These are phyloP conservation scores for Tuber indicum DNA, from an alignment of 495 filamentous ascomycete species.

Conservation along the genomic window DNA sequence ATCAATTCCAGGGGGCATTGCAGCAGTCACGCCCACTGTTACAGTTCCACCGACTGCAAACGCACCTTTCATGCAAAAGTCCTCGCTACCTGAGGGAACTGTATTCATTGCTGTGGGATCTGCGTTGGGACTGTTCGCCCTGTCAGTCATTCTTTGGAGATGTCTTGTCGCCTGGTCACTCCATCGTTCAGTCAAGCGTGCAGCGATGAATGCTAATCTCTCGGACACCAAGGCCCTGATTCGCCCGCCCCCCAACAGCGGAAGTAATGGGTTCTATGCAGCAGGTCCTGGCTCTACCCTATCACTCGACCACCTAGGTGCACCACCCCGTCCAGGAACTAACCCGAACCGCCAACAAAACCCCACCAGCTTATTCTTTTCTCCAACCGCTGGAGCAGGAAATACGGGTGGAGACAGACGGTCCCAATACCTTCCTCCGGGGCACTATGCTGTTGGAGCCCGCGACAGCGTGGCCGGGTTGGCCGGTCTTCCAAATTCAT, in stretches of 20 bases:
- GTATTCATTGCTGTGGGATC: constrained; percentile 94
- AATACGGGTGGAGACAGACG: constrained; percentile 45
- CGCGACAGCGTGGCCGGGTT: constrained; percentile 49
- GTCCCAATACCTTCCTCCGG: constrained; percentile 75
- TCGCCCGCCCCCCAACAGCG: constrained; percentile 25
- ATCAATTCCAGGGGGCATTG: constrained; percentile 26
- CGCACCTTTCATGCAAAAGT: constrained; percentile 93
- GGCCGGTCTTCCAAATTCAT: constrained; percentile 49
- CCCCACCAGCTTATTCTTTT: constrained; percentile 73
- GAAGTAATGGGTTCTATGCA: constrained; percentile 44
- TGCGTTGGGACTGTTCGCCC: constrained; percentile 70
- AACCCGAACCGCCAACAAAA: constrained; percentile 36
- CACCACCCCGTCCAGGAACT: constrained; percentile 43
- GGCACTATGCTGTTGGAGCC: constrained; percentile 75
- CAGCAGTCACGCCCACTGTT: constrained; percentile 23
- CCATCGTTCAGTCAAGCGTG: constrained; percentile 78
- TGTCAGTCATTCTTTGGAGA: constrained; percentile 79
- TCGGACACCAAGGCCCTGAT: constrained; percentile 55
- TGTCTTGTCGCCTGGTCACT: constrained; percentile 83
- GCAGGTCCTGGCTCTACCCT: constrained; percentile 47
- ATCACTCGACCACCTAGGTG: constrained; percentile 48
- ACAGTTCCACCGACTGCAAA: constrained; percentile 69
- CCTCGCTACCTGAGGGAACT: constrained; percentile 84
- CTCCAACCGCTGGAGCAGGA: constrained; percentile 70
- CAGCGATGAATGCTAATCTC: constrained; percentile 62